phyloP scores from a whole-genome alignment of 1,284 basidiomycete genomes.

The Malassezia furfur region DNA sequence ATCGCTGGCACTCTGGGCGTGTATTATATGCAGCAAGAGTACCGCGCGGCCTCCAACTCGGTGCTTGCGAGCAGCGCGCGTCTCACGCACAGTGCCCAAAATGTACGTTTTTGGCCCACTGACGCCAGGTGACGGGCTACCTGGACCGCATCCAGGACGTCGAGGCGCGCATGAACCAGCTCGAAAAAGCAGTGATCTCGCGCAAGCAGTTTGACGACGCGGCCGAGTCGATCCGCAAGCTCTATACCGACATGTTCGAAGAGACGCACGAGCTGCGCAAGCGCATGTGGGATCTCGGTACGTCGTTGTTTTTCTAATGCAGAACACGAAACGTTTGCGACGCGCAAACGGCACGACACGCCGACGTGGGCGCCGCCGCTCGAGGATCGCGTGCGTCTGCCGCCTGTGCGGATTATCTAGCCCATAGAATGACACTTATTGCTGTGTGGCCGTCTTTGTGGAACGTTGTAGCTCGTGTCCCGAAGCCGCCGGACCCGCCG shows the following conservation, averaged over 20 bases:
- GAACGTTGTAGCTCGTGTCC: no score
- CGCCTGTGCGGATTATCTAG: constrained; percentile 12
- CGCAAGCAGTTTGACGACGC: constrained; percentile 1
- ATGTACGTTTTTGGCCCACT: constrained; percentile 3
- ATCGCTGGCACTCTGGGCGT: constrained; percentile 1
- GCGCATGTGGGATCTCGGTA: constrained; percentile 17
- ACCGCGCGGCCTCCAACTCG: constrained; percentile 1
- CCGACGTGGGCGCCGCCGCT: constrained; percentile 4
- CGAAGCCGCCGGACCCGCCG: no score
- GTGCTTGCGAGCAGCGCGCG: constrained; percentile 13
- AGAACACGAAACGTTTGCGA: constrained; percentile 16
- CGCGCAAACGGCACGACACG: constrained; percentile 1
- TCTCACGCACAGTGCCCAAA: constrained; percentile 3
- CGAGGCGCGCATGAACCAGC: neutral
- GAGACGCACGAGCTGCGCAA: constrained; percentile 12
- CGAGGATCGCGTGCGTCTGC: neutral
- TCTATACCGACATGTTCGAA: constrained; percentile 16
- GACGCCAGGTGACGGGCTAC: constrained; percentile 12
- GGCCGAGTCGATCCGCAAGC: constrained; percentile 5
- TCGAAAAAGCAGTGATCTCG: constrained; percentile 1
- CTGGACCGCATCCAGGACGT: constrained; percentile 8
- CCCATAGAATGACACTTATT: no score
- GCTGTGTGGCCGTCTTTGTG: neutral
- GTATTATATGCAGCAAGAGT: constrained; percentile 12
- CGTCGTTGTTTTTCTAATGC: neutral